Evolutionary conservation across 2,329 filamentous ascomycete species (phyloP).

Genomic region (Alternaria brassicicola): DNA sequence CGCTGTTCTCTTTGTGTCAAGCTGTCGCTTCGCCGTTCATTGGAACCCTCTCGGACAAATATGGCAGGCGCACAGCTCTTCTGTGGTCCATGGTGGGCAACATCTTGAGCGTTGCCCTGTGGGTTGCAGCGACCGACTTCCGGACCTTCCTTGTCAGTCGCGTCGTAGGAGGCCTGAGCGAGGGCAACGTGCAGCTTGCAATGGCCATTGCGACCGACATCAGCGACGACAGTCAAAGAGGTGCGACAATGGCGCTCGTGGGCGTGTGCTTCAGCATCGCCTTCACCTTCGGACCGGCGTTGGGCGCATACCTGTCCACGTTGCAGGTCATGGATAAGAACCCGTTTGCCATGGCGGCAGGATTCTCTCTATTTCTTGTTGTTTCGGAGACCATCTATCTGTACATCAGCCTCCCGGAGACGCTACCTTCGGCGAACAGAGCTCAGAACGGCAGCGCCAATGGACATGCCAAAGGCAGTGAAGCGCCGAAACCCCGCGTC

Average conservation of each 20-base stretch:
- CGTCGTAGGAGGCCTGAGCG: constrained; percentile 88
- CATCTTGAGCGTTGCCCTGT: constrained; percentile 88
- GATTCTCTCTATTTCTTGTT: constrained; percentile 83
- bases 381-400: constrained; percentile 87
- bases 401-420: constrained; percentile 85
- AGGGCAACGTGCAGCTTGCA: constrained; percentile 95
- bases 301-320: constrained; percentile 84
- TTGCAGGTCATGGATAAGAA: constrained; percentile 82
- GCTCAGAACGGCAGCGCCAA: constrained; percentile 23
- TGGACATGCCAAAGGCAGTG: constrained; percentile 24
- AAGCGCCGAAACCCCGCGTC: constrained; percentile 27
- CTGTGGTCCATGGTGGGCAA: constrained; percentile 93
- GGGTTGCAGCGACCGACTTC: constrained; percentile 93
- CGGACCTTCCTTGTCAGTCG: constrained; percentile 94
- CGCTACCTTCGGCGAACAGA: constrained; percentile 62
- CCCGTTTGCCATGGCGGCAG: constrained; percentile 90
- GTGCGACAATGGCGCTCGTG: constrained; percentile 93
- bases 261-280: constrained; percentile 96
- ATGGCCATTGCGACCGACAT: constrained; percentile 97
- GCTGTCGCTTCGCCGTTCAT: constrained; percentile 92
- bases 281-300: constrained; percentile 92
- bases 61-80: constrained; percentile 85
- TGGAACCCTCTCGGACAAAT: constrained; percentile 82
- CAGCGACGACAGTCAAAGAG: constrained; percentile 81
- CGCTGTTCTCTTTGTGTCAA: constrained; percentile 90